Percentiles rank a stretch among this genome's conserved stretches.
Conservation (phyloP, 2,329 filamentous ascomycete genomes). For the Scopulariopsis brevicaulis region DNA sequence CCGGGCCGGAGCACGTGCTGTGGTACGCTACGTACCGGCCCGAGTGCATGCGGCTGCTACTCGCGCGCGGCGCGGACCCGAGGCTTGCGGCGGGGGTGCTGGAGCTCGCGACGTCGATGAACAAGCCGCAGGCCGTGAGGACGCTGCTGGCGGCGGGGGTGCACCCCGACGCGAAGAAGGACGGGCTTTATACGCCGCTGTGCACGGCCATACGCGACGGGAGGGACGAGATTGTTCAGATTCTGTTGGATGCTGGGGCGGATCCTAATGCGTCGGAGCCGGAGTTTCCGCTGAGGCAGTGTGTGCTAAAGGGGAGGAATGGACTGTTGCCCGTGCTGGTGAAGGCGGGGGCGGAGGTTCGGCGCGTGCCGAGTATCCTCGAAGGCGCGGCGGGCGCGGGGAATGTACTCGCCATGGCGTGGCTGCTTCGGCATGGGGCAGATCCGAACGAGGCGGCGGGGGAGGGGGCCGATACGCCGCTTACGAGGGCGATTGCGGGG, state of each 20-base stretch:
- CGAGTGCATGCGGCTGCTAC: slow-evolving; percentile 44
- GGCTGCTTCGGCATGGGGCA: slow-evolving; percentile 47
- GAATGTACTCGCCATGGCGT: slow-evolving; percentile 47
- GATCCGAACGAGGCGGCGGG: slow-evolving; percentile 47
- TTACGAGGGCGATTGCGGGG: slow-evolving; percentile 55
- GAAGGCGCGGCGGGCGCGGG: slow-evolving; percentile 53
- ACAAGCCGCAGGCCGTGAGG: slow-evolving; percentile 50
- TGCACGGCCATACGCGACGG: slow-evolving; percentile 60
- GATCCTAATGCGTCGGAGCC: slow-evolving; percentile 51
- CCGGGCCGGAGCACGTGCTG: slow-evolving; percentile 57
- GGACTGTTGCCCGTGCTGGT: slow-evolving; percentile 49
- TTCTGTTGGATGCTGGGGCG: slow-evolving; percentile 44
- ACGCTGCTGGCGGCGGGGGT: slow-evolving; percentile 46
- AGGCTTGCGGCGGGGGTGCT: slow-evolving; percentile 51
- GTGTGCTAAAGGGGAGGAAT: slow-evolving; percentile 51
- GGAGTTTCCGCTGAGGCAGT: slow-evolving; percentile 58
- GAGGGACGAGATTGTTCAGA: slow-evolving; percentile 46
- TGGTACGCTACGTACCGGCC: slow-evolving; percentile 53
- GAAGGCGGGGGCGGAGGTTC: slow-evolving; percentile 46
- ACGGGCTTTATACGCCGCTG: slow-evolving; percentile 56
- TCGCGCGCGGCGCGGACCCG: slow-evolving; percentile 45
- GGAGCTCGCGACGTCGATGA: slow-evolving; percentile 51
- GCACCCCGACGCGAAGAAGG: slow-evolving; percentile 50
- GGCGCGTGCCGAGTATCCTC: slow-evolving; percentile 51
- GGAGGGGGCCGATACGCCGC: slow-evolving; percentile 42